These are phyloP conservation scores for Kwoniella pini DNA, from an alignment of 768 basidiomycete genomes.

Conservation along the genomic window DNA sequence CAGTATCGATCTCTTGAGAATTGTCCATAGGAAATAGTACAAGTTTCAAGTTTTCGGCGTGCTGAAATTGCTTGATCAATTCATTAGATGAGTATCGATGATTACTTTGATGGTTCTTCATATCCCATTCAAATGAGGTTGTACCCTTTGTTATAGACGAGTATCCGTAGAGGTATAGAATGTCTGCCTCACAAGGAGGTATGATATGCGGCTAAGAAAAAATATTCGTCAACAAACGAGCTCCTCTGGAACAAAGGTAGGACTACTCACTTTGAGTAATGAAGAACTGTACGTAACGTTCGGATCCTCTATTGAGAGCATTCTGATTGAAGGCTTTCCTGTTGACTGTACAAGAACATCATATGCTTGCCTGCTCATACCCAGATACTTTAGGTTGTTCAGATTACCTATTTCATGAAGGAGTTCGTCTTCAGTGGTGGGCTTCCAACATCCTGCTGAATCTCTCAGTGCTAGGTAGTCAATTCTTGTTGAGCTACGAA, in stretches of 20 bases:
- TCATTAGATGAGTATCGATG: conserved; percentile 6
- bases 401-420: background rate
- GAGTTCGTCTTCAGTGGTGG: background rate
- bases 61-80: background rate
- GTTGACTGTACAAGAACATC: background rate
- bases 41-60: conserved; percentile 1
- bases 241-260: background rate
- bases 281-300: background rate
- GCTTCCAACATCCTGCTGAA: conserved; percentile 17
- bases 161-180: conserved; percentile 6
- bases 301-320: background rate
- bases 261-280: background rate
- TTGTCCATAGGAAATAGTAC: conserved; percentile 18
- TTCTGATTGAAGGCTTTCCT: background rate
- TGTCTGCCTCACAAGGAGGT: background rate
- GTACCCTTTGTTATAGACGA: background rate
- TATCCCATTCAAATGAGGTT: conserved; percentile 4
- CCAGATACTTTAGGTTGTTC: background rate
- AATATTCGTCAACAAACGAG: too few relatives aligned
- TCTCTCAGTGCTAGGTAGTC: conserved; percentile 7
- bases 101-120: conserved; percentile 8
- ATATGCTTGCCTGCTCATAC: too few relatives aligned
- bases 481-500: conserved; percentile 1
- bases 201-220: background rate
- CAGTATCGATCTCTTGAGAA: background rate